These are phyloP conservation scores for Aspergillus pseudoglaucus DNA, from an alignment of 2,329 filamentous ascomycete genomes.

Conservation along the genomic window DNA sequence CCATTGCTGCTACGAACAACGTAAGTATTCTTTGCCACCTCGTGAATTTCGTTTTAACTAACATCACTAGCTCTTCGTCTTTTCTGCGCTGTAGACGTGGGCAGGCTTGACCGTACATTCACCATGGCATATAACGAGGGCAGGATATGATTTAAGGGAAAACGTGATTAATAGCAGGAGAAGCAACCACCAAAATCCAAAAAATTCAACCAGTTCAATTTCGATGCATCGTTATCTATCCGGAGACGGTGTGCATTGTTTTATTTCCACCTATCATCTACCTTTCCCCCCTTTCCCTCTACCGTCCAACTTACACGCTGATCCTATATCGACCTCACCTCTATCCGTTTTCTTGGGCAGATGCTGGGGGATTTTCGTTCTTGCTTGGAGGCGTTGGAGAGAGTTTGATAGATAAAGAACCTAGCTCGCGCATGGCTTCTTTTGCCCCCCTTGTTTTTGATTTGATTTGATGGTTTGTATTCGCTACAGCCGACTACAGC, in stretches of 20 bases:
- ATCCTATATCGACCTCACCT: constrained; percentile 5
- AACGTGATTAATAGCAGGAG: constrained; percentile 17
- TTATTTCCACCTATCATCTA: constrained; percentile 9
- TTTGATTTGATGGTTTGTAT: neutral
- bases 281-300: constrained; percentile 6
- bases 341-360: neutral
- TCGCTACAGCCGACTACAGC: too few species aligned
- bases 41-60: neutral
- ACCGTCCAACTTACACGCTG: constrained; percentile 3
- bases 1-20: constrained; percentile 98
- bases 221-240: constrained; percentile 8
- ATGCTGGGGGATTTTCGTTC: constrained; percentile 6
- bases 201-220: constrained; percentile 18
- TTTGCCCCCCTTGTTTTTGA: constrained; percentile 9
- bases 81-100: constrained; percentile 58
- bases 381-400: constrained; percentile 21
- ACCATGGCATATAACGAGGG: neutral
- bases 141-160: neutral
- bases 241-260: constrained; percentile 12
- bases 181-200: constrained; percentile 13
- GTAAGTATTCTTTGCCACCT: constrained; percentile 53
- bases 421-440: constrained; percentile 8
- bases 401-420: constrained; percentile 24
- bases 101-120: neutral
- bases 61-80: constrained; percentile 61